Evolutionary conservation across 257 asterid genomes (phyloP).

Genomic region (Echites panduratus): DNA sequence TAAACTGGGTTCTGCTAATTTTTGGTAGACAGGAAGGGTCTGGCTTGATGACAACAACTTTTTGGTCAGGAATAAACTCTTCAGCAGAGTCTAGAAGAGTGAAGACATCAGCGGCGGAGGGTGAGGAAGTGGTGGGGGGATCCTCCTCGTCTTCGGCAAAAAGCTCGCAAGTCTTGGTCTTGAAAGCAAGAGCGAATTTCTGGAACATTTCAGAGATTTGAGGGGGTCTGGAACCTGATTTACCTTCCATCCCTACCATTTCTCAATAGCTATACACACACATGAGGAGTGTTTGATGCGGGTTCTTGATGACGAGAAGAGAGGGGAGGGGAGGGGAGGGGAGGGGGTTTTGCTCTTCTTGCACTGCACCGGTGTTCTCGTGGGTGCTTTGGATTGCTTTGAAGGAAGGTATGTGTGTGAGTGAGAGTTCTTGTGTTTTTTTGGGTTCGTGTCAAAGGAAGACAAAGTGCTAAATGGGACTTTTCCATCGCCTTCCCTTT

Average conservation of each 20-base stretch:
- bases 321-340: too few species aligned
- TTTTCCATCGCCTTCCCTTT: conserved; percentile 11
- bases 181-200: conserved; percentile 80
- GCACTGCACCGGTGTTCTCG: background rate
- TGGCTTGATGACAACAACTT: conserved; percentile 82
- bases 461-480: conserved; percentile 20
- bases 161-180: conserved; percentile 87
- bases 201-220: conserved; percentile 87
- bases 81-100: conserved; percentile 78
- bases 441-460: conserved; percentile 7
- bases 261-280: conserved; percentile 26
- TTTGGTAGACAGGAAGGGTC: conserved; percentile 36
- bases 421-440: conserved; percentile 12
- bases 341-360: background rate
- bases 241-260: conserved; percentile 60
- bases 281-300: background rate
- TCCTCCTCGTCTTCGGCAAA: conserved; percentile 45
- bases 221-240: conserved; percentile 46
- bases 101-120: conserved; percentile 38
- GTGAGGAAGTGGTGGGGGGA: conserved; percentile 10
- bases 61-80: conserved; percentile 80
- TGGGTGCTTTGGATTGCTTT: conserved; percentile 56
- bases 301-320: too few species aligned
- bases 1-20: conserved; percentile 25
- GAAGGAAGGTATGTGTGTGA: conserved; percentile 71